Evolutionary conservation across 139 green algal genomes (phyloP).

Genomic region (Chlamydomonas asymmetrica): DNA sequence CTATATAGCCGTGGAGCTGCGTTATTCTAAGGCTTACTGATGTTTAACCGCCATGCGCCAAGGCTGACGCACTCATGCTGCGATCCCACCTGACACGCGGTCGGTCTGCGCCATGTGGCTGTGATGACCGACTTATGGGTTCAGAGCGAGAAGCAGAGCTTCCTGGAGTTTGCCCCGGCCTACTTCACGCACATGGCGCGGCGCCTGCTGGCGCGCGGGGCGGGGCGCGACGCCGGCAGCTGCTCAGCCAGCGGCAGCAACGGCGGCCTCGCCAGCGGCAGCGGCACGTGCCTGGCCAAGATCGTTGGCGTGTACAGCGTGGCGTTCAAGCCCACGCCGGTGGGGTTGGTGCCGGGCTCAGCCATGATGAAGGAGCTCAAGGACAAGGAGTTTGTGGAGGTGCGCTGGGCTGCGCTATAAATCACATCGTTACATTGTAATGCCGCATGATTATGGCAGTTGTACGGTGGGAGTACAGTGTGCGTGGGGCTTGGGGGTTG

Average conservation of each 20-base stretch:
- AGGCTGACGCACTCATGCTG: no score
- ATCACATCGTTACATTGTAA: no score
- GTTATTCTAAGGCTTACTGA: no score
- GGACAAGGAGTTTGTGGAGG: slow-evolving; percentile 2
- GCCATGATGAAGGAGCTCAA: slow-evolving; percentile 27
- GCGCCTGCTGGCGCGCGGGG: slow-evolving; percentile 19
- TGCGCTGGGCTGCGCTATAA: neutral
- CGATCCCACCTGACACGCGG: no score
- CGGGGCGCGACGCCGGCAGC: slow-evolving; percentile 23
- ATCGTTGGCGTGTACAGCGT: slow-evolving; percentile 86
- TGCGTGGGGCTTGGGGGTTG: neutral
- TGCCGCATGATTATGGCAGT: no score
- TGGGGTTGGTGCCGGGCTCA: slow-evolving; percentile 17
- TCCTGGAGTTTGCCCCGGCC: slow-evolving; percentile 79
- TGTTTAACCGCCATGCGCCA: no score
- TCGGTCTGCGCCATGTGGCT: no score
- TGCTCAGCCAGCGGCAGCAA: neutral
- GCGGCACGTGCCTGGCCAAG: slow-evolving; percentile 86
- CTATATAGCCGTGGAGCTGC: no score
- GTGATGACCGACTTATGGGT: no score
- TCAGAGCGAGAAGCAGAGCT: slow-evolving; percentile 64
- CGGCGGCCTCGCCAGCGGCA: neutral
- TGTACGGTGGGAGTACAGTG: no score
- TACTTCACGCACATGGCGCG: slow-evolving; percentile 88
- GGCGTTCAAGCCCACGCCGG: slow-evolving; percentile 31